phyloP scores from a whole-genome alignment of 2,329 filamentous ascomycete species.

The Clonostachys sp. region DNA sequence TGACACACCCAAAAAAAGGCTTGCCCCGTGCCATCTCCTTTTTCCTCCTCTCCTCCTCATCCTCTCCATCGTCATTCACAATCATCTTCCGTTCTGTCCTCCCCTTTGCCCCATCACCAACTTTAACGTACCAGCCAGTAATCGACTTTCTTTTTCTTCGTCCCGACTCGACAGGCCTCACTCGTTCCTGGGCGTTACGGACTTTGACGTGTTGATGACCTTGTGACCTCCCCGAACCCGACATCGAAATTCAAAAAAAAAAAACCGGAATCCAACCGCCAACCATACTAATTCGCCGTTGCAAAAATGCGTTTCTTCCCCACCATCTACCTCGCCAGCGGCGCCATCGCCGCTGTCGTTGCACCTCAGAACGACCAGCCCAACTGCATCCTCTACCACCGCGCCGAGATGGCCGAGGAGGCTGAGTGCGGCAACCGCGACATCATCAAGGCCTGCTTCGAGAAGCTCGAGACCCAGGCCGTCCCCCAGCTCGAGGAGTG shows the following conservation, averaged over 20 bases:
- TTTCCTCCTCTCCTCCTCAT: no score
- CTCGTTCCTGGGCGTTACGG: neutral
- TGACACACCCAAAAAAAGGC: neutral
- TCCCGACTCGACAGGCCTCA: neutral
- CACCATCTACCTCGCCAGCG: slow-evolving; percentile 25
- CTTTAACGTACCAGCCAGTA: neutral
- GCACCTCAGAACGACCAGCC: slow-evolving; percentile 10
- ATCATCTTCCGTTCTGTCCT: neutral
- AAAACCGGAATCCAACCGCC: neutral
- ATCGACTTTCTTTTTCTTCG: neutral
- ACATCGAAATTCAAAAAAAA: neutral
- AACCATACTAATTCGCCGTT: neutral
- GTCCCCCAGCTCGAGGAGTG: slow-evolving; percentile 28
- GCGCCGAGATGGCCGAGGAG: slow-evolving; percentile 28
- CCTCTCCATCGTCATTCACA: neutral
- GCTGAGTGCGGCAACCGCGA: slow-evolving; percentile 37
- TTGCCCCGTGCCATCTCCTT: neutral
- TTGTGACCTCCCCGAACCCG: neutral
- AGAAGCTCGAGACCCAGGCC: slow-evolving; percentile 19
- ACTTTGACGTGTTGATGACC: neutral
- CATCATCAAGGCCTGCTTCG: slow-evolving; percentile 37
- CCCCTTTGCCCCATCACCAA: neutral
- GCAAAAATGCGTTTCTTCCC: slow-evolving; percentile 21
- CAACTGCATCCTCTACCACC: slow-evolving; percentile 33
- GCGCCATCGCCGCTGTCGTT: slow-evolving; percentile 19